Evolutionary conservation across 1,284 basidiomycete genomes (phyloP), one percentile per base, ranked within the genome.

Genomic region (Puccinia polysora): DNA sequence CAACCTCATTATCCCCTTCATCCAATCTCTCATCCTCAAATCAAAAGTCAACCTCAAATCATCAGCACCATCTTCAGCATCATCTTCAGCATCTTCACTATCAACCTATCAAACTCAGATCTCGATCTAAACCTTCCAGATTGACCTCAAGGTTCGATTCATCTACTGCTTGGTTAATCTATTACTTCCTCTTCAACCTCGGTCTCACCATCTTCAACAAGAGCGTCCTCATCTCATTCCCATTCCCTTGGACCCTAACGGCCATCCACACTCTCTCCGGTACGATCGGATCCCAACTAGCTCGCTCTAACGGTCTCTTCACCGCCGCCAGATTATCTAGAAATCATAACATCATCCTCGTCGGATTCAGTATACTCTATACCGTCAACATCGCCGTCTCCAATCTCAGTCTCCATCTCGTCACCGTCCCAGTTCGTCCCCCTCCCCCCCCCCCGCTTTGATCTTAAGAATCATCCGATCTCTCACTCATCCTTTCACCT

Each of bases 181-280:
- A 91, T 73, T 96, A 95, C 82, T 94, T 97, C 77, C 81, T 83
- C 74, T 89, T 94, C 84, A 96, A 96, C 80, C 86, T 97, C 38
- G 84, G 85, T 6, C 84, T 96, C 75, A 96, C 93, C 0, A 82
- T 97, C 50, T 94, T 91, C 82, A 96, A 96, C 85, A 96, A 97
- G 81, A 83, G 86, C 50, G 87, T 96, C 10, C 85, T 96, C 73
- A 87, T 89, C 65, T 85, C 84, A 70, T 96, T 96, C 79, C 93
- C 93, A 0, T 96, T 91, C 78, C 92, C 93, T 3, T 96, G 94
- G 76, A 77, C 78, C 4, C 73, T 79, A 20, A 79, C 78, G n/a
- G 78, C 70, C 36, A 55, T 73, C 15, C 59, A 63, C 38, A 52
- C 73, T 12, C 53, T 73, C 23, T 20, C 64, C 65, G 89, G 89